Conservation (phyloP, 2,329 filamentous ascomycete species). For the Didymella glomerata region DNA sequence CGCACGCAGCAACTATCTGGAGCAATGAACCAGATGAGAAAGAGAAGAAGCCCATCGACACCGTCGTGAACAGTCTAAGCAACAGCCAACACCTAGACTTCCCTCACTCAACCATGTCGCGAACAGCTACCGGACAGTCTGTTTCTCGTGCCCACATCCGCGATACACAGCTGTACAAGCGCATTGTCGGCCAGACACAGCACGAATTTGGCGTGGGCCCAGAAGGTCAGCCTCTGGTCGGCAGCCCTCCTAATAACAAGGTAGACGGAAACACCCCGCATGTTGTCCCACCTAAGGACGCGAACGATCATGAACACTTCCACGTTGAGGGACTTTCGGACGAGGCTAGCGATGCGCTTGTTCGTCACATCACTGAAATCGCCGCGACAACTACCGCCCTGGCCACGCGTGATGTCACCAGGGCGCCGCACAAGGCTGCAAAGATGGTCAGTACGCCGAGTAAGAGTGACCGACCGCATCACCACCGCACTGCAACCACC, state of each 20-base stretch:
- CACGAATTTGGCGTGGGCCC: constrained; percentile 77
- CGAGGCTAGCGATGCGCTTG: constrained; percentile 80
- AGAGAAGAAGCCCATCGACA: constrained; percentile 57
- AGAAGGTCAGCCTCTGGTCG: constrained; percentile 60
- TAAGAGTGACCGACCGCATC: constrained; percentile 50
- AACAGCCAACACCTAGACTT: constrained; percentile 43
- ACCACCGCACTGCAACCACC: constrained; percentile 50
- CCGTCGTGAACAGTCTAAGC: constrained; percentile 47
- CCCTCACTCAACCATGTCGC: constrained; percentile 41
- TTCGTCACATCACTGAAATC: constrained; percentile 90
- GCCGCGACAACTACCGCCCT: constrained; percentile 89
- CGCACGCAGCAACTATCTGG: constrained; percentile 97
- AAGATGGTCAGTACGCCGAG: constrained; percentile 49
- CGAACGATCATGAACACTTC: constrained; percentile 55
- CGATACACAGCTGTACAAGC: constrained; percentile 89
- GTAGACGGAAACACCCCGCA: constrained; percentile 45
- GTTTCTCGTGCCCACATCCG: constrained; percentile 69
- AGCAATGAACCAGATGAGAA: constrained; percentile 70
- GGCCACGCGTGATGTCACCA: constrained; percentile 78
- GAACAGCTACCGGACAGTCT: constrained; percentile 43
- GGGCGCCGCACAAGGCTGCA: constrained; percentile 61
- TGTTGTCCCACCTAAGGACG: constrained; percentile 48
- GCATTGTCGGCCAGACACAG: constrained; percentile 88
- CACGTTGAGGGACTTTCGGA: constrained; percentile 74
- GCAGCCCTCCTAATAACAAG: constrained; percentile 33